Base-by-base conservation (phyloP, 2,329 filamentous ascomycete genomes). In the Aspergillus phoenicis region DNA sequence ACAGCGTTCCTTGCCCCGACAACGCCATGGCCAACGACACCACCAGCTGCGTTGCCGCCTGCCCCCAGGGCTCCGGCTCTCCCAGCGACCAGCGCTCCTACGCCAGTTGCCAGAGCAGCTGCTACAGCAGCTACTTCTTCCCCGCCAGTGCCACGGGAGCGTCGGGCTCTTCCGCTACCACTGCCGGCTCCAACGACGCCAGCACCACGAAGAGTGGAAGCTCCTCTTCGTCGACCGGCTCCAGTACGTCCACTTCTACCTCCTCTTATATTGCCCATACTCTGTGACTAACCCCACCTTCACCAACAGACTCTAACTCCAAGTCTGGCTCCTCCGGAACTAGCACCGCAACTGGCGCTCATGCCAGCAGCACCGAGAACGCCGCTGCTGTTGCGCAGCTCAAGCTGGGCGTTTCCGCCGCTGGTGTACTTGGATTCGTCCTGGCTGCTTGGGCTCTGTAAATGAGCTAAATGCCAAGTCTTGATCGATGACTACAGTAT, bases 41-140 rank as follows among this genome's bases (percentile, higher is more conserved):
- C 70, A 83, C 77, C 69, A 72, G 77, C 52, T 86, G 84, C 67
- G 82, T 82, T 51, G 77, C 77, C 49, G 75, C 79, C 57, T 86
- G 84, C 71, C 79, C 81, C 59, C 82, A 85, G 76, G 83, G 83
- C 58, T 77, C 78, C 64, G 83, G 83, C 48, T 76, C 79, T 30
- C 70, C 77, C 3, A 71, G 70, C 11, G 82, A 80, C 61, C 81
- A 79, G 36, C 64, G 79, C 56, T 73, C 73, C 61, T 85, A 81
- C 66, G 76, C 78, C 62, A 64, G 75, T 52, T 86, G 84, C 71
- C 77, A 82, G 68, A 73, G 80, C 56, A 68, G 70, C 60, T 86
- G 84, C 76, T 81, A 81, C 72, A 76, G 71, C 70, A 79, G 74
- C 62, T 73, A 80, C 68, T 84, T 82, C 77, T 78, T 82, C 69